Evolutionary conservation across 306 rosid genomes (phyloP), one percentile per base, ranked within the genome.

Genomic region (Ziziphus jujuba): DNA sequence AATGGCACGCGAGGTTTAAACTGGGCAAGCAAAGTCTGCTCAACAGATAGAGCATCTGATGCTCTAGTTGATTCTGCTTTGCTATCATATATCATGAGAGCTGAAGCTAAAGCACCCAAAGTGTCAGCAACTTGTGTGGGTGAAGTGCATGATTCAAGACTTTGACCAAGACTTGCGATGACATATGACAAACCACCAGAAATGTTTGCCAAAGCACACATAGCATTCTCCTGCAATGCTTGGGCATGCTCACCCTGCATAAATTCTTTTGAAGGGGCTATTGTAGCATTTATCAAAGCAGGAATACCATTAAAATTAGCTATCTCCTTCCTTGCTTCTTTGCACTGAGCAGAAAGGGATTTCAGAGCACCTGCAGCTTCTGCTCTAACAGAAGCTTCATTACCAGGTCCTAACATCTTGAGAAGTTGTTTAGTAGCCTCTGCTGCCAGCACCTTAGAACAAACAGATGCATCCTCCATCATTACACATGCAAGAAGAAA

Each of bases 191-290:
- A 85, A 69, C 99, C 99, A 44, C 99, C 99, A 67, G 99, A 95
- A 70, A 95, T 95, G 79, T 90, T 95, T 69, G 99, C 99, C 65
- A 95, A 82, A 71, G 99, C 97, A 63, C 99, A 90, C 99, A 95
- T 95, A 14, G 99, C 96, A 87, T 95, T 88, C 79, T 87, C 99
- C 74, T 95, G 99, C 77, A 95, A 80, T 28, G 99, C 96, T 84
- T 90, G 99, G 71, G 99, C 99, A 79, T 80, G 76, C 79, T 90
- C 95, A 4, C 99, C 99, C 86, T 90, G 99, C 97, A 95, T 95
- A 81, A 79, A 95, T 75, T 95, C 99, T 88, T 95, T 95, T 43
- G 97, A 95, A 79, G 99, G 99, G 73, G 99, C 99, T 82, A 95
- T 95, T 43, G 99, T 95, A 65, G 96, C 99, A 87, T 87, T 90